phyloP scores from a whole-genome alignment of 164 flowering plant genomes.

The Sedum album region DNA sequence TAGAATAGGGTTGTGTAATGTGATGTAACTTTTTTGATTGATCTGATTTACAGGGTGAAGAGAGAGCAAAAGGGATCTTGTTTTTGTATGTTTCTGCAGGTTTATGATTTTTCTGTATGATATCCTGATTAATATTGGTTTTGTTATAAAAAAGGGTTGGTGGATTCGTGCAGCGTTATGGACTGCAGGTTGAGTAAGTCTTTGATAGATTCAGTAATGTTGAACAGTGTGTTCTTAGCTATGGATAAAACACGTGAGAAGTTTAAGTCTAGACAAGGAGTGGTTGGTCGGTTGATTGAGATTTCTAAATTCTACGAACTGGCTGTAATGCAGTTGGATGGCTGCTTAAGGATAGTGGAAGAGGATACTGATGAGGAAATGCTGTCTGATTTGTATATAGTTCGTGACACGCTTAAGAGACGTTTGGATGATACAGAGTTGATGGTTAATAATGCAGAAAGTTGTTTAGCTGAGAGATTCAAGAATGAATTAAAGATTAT shows the following conservation, averaged over 20 bases:
- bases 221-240: conserved; percentile 51
- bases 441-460: conserved; percentile 47
- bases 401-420: conserved; percentile 47
- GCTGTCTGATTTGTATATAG: conserved; percentile 37
- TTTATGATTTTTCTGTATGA: neutral
- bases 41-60: neutral
- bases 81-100: neutral
- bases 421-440: conserved; percentile 48
- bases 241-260: conserved; percentile 68
- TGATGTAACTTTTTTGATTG: neutral
- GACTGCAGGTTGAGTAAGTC: conserved; percentile 27
- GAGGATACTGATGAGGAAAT: conserved; percentile 46
- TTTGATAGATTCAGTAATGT: conserved; percentile 60
- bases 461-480: conserved; percentile 35
- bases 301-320: conserved; percentile 70
- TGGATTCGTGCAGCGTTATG: conserved; percentile 30
- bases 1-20: neutral
- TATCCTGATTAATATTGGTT: neutral
- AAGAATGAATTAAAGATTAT: conserved; percentile 39
- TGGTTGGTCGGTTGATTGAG: conserved; percentile 49
- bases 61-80: neutral
- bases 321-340: conserved; percentile 68
- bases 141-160: conserved; percentile 24
- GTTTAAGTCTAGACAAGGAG: conserved; percentile 46
- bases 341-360: conserved; percentile 50